A percentile compares a stretch with the other conserved stretches of the same genome.
phyloP scores from a whole-genome alignment of 306 rosid genomes.

The Cucurbita maxima region DNA sequence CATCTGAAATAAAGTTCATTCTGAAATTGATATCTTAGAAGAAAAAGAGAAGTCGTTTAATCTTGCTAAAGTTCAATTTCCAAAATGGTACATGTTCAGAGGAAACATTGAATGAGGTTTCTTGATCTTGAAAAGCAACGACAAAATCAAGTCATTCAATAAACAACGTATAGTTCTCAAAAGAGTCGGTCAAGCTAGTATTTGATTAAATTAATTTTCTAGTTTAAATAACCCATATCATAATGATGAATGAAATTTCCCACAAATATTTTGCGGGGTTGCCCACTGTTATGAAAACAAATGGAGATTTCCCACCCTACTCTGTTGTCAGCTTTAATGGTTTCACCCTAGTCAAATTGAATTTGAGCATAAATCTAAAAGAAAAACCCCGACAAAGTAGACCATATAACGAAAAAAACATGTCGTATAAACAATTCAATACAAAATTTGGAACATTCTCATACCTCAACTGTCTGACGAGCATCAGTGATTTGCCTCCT shows the following conservation, averaged over 20 bases:
- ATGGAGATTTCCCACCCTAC: not conserved
- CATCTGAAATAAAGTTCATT: not conserved
- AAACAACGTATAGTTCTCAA: not conserved
- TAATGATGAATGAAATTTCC: not conserved
- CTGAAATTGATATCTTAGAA: not conserved
- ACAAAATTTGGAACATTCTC: not conserved
- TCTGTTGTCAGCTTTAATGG: not conserved
- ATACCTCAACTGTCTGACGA: slow-evolving; percentile 60
- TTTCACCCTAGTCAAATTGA: not conserved
- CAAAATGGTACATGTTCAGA: not conserved
- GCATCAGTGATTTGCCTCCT: slow-evolving; percentile 63
- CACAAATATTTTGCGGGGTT: not conserved
- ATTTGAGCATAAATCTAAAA: not conserved
- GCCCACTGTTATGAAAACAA: not conserved
- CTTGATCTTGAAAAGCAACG: not conserved
- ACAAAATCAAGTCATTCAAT: not conserved
- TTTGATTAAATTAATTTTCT: not conserved
- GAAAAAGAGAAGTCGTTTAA: not conserved
- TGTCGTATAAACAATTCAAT: not conserved
- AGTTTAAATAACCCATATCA: not conserved
- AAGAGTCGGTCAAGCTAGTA: not conserved
- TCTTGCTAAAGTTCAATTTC: not conserved
- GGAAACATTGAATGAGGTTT: not conserved
- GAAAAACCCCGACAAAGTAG: not conserved
- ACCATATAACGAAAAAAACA: not conserved